A percentile compares a stretch with the other conserved stretches of the same genome.
These are phyloP conservation scores for Xylaria multiplex DNA, from an alignment of 2,329 filamentous ascomycete genomes.

Conservation along the genomic window DNA sequence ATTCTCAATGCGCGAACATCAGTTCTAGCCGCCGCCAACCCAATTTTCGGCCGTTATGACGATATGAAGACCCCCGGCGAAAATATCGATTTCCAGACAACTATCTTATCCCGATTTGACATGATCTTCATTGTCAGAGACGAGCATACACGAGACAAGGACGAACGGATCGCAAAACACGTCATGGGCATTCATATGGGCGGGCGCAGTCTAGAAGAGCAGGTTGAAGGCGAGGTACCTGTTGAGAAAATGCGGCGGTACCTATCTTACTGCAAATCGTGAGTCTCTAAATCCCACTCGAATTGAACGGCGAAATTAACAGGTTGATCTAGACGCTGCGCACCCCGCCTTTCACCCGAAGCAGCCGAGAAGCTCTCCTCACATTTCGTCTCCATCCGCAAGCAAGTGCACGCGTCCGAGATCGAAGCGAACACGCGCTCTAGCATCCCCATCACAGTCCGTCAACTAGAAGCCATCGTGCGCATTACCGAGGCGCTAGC, in stretches of 20 bases:
- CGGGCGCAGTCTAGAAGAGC: constrained; percentile 81
- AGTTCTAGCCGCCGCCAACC: constrained; percentile 94
- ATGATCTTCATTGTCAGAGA: constrained; percentile 99
- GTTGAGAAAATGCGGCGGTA: constrained; percentile 98
- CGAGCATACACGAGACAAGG: constrained; percentile 87
- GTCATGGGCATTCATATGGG: constrained; percentile 99
- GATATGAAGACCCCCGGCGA: constrained; percentile 97
- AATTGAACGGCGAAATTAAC: constrained; percentile 17
- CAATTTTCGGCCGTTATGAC: constrained; percentile 97
- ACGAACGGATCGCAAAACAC: constrained; percentile 94
- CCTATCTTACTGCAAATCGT: constrained; percentile 96
- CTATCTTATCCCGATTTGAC: constrained; percentile 96
- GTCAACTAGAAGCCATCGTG: constrained; percentile 95
- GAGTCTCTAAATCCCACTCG: constrained; percentile 52
- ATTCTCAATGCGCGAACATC: constrained; percentile 96
- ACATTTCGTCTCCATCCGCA: constrained; percentile 95
- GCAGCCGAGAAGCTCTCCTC: constrained; percentile 96
- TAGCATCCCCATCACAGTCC: constrained; percentile 96
- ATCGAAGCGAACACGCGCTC: constrained; percentile 89
- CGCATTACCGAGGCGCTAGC: constrained; percentile 96
- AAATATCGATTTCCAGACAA: constrained; percentile 99
- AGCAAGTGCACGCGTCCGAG: constrained; percentile 92
- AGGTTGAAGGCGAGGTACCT: constrained; percentile 85
- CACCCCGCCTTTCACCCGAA: constrained; percentile 87
- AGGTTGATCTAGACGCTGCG: constrained; percentile 74